Conservation (phyloP, 2,329 filamentous ascomycete species). For the Lachnellula cervina region DNA sequence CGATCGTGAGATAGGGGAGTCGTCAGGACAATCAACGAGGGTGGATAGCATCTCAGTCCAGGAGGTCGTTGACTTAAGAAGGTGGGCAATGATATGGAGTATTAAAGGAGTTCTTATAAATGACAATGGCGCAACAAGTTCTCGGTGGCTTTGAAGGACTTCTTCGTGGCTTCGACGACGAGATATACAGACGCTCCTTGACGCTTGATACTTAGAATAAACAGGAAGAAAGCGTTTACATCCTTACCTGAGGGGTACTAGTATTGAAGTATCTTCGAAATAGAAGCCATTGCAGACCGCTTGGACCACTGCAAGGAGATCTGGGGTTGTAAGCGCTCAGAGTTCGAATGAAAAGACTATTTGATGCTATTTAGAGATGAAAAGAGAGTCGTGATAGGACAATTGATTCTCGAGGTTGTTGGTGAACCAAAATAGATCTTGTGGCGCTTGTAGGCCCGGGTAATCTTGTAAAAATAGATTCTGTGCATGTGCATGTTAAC, state of each 20-base stretch:
- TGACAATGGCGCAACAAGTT: neutral
- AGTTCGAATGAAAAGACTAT: neutral
- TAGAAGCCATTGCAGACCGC: slow-evolving; percentile 1
- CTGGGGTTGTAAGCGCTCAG: neutral
- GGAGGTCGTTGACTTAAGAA: neutral
- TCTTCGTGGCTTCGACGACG: slow-evolving; percentile 1
- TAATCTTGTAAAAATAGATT: neutral
- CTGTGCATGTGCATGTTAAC: neutral
- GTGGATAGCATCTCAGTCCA: neutral
- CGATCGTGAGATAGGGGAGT: neutral
- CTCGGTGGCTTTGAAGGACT: neutral
- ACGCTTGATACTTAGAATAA: neutral
- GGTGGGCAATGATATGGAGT: neutral
- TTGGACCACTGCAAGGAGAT: neutral
- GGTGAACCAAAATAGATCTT: neutral
- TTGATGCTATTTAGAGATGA: neutral
- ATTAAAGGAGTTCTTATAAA: neutral
- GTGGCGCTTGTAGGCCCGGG: neutral
- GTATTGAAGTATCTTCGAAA: neutral
- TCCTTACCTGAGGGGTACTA: slow-evolving; percentile 1
- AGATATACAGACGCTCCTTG: slow-evolving; percentile 4
- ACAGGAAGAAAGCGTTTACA: neutral
- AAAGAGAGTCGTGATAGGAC: neutral
- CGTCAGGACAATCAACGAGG: neutral
- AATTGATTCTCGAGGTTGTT: neutral